Percentiles rank a stretch among this genome's conserved stretches.
phyloP scores from a whole-genome alignment of 306 rosid genomes.

The Rosa rugosa region DNA sequence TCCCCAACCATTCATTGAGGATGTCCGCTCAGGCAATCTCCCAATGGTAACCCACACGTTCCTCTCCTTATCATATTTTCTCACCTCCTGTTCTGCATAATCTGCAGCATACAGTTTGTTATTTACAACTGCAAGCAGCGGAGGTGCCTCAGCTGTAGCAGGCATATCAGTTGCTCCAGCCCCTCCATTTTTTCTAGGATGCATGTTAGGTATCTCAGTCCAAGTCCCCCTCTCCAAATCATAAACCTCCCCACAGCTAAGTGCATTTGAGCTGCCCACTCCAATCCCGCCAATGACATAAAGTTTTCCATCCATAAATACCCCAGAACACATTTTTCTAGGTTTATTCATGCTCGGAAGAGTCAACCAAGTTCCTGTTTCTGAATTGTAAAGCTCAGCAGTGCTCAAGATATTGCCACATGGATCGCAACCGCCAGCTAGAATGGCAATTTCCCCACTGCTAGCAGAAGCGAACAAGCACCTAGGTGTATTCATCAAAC shows the following conservation, averaged over 20 bases:
- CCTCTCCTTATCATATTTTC: slow-evolving; percentile 44
- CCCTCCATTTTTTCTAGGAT: slow-evolving; percentile 40
- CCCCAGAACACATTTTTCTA: slow-evolving; percentile 66
- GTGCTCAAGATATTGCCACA: slow-evolving; percentile 48
- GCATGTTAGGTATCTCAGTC: slow-evolving; percentile 68
- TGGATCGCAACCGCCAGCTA: slow-evolving; percentile 74
- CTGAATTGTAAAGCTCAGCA: slow-evolving; percentile 74
- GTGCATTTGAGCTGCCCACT: slow-evolving; percentile 22
- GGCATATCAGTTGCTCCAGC: slow-evolving; percentile 28
- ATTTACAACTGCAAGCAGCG: slow-evolving; percentile 80
- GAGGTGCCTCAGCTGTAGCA: slow-evolving; percentile 61
- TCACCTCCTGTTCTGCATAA: slow-evolving; percentile 40
- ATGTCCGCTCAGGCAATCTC: slow-evolving; percentile 50
- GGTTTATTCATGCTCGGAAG: slow-evolving; percentile 66
- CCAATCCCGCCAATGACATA: slow-evolving; percentile 73
- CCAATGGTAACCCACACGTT: slow-evolving; percentile 47
- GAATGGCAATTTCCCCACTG: slow-evolving; percentile 57
- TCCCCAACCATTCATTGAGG: slow-evolving; percentile 69
- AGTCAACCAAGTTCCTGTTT: slow-evolving; percentile 54
- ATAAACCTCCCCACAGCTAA: slow-evolving; percentile 68
- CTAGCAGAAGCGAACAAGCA: slow-evolving; percentile 81
- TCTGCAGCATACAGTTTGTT: slow-evolving; percentile 71
- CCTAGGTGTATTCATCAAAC: slow-evolving; percentile 56
- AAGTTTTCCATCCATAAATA: slow-evolving; percentile 64
- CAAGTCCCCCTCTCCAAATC: slow-evolving; percentile 51